phyloP scores from a whole-genome alignment of 2,329 filamentous ascomycete genomes.

The Fusarium staphyleae region DNA sequence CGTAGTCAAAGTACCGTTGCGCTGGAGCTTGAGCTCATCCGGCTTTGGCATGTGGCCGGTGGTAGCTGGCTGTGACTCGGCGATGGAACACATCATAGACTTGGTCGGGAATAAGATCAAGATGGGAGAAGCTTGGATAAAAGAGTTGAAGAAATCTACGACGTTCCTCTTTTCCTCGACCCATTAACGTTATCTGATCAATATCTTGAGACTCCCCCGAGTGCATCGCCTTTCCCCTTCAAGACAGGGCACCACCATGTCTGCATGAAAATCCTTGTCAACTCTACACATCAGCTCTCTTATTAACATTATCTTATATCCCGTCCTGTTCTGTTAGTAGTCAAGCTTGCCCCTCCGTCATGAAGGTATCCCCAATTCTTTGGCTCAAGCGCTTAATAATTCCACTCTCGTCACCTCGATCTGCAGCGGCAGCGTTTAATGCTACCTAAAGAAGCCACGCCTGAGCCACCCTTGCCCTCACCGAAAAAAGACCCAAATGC shows the following conservation, averaged over 20 bases:
- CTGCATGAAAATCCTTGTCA: not conserved
- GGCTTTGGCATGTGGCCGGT: slow-evolving; percentile 10
- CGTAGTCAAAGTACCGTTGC: slow-evolving; percentile 12
- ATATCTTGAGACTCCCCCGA: slow-evolving; percentile 2
- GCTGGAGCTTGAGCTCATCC: slow-evolving; percentile 30
- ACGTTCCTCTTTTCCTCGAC: not conserved
- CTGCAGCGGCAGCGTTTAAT: slow-evolving; percentile 12
- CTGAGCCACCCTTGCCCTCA: slow-evolving; percentile 8
- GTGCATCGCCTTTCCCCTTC: slow-evolving; percentile 28
- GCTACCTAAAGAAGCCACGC: slow-evolving; percentile 24
- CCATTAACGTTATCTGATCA: too few species aligned
- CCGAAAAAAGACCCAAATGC: slow-evolving; percentile 20
- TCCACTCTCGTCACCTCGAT: slow-evolving; percentile 16
- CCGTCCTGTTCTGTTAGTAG: slow-evolving; percentile 10
- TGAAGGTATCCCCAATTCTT: slow-evolving; percentile 2
- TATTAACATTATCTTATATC: slow-evolving; percentile 15
- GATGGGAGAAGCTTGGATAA: not conserved
- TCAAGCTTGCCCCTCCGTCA: slow-evolving; percentile 20
- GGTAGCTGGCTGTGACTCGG: slow-evolving; percentile 23
- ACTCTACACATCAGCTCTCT: slow-evolving; percentile 2
- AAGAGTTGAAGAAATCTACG: not conserved
- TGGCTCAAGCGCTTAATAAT: slow-evolving; percentile 18
- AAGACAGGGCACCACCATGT: slow-evolving; percentile 1
- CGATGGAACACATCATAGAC: slow-evolving; percentile 31
- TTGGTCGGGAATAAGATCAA: not conserved